Percentiles rank a stretch among this genome's conserved stretches.
Conservation (phyloP, 352 stramenopile species). For the Pythium apleroticum region DNA sequence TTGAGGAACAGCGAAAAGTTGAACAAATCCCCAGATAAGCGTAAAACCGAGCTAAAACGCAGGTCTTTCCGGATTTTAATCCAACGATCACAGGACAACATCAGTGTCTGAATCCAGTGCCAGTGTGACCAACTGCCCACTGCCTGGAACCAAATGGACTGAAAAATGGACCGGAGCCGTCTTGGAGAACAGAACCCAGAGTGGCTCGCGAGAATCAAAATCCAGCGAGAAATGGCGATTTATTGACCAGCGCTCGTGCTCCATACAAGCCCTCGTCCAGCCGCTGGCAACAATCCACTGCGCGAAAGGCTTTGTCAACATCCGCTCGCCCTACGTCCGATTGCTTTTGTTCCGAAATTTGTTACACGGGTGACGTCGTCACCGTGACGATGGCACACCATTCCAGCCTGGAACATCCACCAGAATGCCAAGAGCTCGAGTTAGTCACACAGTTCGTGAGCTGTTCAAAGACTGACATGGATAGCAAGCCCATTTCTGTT, state of each 20-base stretch:
- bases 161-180: neutral
- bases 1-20: constrained; percentile 5
- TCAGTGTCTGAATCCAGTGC: constrained; percentile 1
- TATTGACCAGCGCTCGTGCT: neutral
- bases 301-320: neutral
- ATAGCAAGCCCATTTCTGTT: neutral
- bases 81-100: neutral
- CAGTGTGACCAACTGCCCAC: neutral
- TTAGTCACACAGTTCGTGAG: neutral
- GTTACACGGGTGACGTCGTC: too few species aligned
- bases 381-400: constrained; percentile 1
- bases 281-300: constrained; percentile 1
- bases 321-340: neutral
- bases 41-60: neutral
- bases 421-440: neutral
- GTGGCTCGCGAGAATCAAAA: neutral
- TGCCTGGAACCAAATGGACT: neutral
- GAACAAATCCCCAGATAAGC: neutral
- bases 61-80: neutral
- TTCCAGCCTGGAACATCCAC: neutral
- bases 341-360: neutral
- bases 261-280: neutral
- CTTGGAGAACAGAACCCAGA: constrained; percentile 7
- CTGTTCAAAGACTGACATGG: neutral
- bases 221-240: neutral